Evolutionary conservation across 768 basidiomycete genomes (phyloP).

Genomic region (Tricholoma sp.): DNA sequence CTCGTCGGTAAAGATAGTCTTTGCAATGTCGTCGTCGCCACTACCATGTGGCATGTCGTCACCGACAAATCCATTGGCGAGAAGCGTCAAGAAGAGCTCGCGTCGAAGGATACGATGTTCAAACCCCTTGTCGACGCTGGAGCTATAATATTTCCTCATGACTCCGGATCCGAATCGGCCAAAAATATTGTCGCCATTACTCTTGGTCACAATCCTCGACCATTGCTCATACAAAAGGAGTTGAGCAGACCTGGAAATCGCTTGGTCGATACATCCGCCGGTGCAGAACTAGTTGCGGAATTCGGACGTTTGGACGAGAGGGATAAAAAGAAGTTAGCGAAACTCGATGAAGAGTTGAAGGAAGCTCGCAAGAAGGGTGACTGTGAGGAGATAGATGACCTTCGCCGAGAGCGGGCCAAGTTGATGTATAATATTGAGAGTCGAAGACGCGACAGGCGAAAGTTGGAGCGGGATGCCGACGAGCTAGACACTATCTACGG

Average conservation of each 20-base stretch:
- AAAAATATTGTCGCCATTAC: neutral
- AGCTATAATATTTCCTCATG: neutral
- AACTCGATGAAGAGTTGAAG: too few species aligned
- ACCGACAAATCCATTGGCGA: neutral
- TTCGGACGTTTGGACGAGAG: neutral
- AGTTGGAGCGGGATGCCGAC: too few species aligned
- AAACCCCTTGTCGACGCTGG: neutral
- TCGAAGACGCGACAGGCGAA: too few species aligned
- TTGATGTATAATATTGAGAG: too few species aligned
- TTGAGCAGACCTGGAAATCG: neutral
- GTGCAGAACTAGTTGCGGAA: neutral
- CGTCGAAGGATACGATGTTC: neutral
- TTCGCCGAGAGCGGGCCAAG: too few species aligned
- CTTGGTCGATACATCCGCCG: neutral
- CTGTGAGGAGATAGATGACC: too few species aligned
- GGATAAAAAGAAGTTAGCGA: neutral
- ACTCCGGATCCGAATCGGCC: neutral
- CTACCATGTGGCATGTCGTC: slow-evolving; percentile 3
- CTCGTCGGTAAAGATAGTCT: neutral
- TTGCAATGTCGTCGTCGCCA: neutral
- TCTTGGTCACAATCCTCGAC: neutral
- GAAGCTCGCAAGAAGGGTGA: too few species aligned
- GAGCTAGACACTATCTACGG: too few species aligned
- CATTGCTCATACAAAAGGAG: neutral
- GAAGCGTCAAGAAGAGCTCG: neutral